Percentiles rank a stretch among this genome's conserved stretches.
phyloP scores from a whole-genome alignment of 2,329 filamentous ascomycete genomes.

The Sordariomycetes sp. region DNA sequence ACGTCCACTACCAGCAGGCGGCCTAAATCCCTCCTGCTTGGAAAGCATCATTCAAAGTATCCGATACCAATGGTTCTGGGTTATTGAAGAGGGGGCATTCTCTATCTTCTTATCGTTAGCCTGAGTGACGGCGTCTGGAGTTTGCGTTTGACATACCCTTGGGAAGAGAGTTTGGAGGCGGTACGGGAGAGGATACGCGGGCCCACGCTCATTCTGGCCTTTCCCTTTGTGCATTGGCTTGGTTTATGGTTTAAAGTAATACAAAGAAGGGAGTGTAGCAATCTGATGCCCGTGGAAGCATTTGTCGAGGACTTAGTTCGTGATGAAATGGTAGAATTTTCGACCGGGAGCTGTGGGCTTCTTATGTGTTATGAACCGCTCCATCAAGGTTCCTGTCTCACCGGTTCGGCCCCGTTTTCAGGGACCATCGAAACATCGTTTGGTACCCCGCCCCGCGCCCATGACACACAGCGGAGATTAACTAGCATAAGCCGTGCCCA shows the following conservation, averaged over 20 bases:
- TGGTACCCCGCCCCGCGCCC: no score
- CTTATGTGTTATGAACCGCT: no score
- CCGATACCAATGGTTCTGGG: background rate
- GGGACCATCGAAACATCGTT: no score
- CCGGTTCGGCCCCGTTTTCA: no score
- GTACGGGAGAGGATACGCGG: background rate
- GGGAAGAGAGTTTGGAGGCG: background rate
- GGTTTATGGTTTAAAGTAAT: background rate
- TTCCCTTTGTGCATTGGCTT: background rate
- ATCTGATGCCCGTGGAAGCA: no score
- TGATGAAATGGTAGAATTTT: no score
- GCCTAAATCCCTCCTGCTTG: background rate
- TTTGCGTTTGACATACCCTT: background rate
- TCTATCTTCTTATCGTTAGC: background rate
- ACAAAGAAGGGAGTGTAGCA: background rate
- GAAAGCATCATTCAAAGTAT: background rate
- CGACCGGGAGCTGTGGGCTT: no score
- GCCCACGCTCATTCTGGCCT: background rate
- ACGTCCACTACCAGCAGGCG: conserved; percentile 9
- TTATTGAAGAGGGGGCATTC: background rate
- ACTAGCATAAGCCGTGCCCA: background rate
- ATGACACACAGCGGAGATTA: background rate
- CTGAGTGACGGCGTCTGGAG: background rate
- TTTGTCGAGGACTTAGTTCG: no score
- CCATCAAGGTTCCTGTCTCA: no score